Conservation (phyloP, 1,284 basidiomycete genomes). For the Ustilago cynodontis region DNA sequence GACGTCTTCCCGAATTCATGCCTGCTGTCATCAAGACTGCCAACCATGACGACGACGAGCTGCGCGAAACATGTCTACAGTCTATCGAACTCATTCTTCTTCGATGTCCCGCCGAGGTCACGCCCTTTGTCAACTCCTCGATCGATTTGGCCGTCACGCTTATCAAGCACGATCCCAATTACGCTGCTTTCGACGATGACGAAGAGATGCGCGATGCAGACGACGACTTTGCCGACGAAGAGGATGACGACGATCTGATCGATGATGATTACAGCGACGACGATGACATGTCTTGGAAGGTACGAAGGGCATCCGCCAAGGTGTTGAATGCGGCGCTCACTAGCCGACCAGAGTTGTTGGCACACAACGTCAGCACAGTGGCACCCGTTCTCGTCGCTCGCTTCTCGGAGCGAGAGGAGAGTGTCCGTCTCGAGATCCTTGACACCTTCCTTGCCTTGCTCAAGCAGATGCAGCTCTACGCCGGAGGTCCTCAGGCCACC, state of each 20-base stretch:
- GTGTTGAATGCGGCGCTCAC: conserved; percentile 85
- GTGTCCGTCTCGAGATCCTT: conserved; percentile 93
- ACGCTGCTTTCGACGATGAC: conserved; percentile 84
- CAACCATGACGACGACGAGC: conserved; percentile 82
- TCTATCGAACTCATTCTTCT: conserved; percentile 78
- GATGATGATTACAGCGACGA: conserved; percentile 84
- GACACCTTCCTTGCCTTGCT: conserved; percentile 84
- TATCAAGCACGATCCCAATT: conserved; percentile 97
- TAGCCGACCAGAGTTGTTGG: conserved; percentile 87
- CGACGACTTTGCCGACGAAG: conserved; percentile 36
- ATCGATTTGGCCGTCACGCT: conserved; percentile 79
- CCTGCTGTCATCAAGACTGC: conserved; percentile 78
- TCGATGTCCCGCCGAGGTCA: conserved; percentile 84
- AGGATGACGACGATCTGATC: conserved; percentile 75
- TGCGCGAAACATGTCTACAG: conserved; percentile 73
- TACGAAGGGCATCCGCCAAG: conserved; percentile 91
- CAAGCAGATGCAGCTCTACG: conserved; percentile 78
- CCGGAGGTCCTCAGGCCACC: conserved; percentile 74
- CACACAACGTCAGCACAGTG: conserved; percentile 82
- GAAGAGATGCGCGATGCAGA: conserved; percentile 73
- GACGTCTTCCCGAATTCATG: conserved; percentile 69
- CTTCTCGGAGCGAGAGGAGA: conserved; percentile 94
- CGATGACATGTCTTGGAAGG: conserved; percentile 99
- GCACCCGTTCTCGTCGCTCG: conserved; percentile 88
- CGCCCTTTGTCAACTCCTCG: conserved; percentile 79